phyloP scores from a whole-genome alignment of 1,139 yeast species.

The Meyerozyma elateridarum region DNA sequence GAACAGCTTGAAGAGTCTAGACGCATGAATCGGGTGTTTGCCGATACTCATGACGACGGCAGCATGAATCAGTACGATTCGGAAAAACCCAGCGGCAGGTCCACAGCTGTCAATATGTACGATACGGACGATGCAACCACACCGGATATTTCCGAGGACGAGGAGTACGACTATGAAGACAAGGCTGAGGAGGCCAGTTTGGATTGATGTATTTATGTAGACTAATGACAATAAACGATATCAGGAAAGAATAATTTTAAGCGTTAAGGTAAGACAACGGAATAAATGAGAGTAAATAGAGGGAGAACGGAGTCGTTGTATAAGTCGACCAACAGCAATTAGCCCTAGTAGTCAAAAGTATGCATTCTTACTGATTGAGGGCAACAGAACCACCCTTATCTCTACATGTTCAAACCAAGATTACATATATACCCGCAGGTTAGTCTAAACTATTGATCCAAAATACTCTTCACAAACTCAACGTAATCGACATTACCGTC shows the following conservation, averaged over 20 bases:
- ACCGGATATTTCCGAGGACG: slow-evolving; percentile 23
- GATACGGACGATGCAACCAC: slow-evolving; percentile 21
- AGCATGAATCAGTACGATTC: slow-evolving; percentile 14
- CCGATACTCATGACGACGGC: slow-evolving; percentile 24
- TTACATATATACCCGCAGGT: too few species aligned
- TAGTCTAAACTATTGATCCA: slow-evolving; percentile 74
- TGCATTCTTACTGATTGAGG: too few species aligned
- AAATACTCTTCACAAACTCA: slow-evolving; percentile 87
- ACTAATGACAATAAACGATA: too few species aligned
- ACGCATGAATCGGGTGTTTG: slow-evolving; percentile 20
- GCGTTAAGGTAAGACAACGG: too few species aligned
- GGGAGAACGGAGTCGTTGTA: too few species aligned
- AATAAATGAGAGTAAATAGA: too few species aligned
- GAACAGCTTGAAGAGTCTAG: slow-evolving; percentile 22
- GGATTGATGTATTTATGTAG: too few species aligned
- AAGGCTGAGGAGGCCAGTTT: slow-evolving; percentile 12
- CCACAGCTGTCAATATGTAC: slow-evolving; percentile 10
- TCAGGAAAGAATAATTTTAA: too few species aligned
- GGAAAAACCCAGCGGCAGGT: slow-evolving; percentile 6
- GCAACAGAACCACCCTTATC: background rate
- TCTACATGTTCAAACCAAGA: too few species aligned
- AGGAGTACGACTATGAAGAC: slow-evolving; percentile 13
- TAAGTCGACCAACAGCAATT: too few species aligned
- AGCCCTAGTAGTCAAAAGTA: too few species aligned
- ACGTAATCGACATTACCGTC: slow-evolving; percentile 95